phyloP scores from a whole-genome alignment of 2,329 filamentous ascomycete genomes.

The Beauveria sp. region DNA sequence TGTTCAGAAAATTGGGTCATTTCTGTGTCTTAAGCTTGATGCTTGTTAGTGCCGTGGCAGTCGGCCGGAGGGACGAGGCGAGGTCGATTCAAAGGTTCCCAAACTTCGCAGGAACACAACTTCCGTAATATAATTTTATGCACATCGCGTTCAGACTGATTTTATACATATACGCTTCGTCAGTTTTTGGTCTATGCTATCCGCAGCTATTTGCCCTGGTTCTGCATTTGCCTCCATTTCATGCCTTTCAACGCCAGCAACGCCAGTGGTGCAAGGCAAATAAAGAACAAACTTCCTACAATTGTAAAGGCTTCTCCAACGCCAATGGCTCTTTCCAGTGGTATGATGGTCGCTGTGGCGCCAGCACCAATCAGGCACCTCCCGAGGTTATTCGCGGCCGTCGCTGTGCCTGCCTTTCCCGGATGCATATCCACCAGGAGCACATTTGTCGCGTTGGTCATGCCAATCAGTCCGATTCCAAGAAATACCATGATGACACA shows the following conservation, averaged over 20 bases:
- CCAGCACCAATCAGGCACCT: constrained; percentile 48
- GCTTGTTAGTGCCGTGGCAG: background rate
- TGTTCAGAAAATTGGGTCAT: background rate
- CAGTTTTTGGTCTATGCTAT: no score
- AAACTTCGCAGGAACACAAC: background rate
- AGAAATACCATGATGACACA: constrained; percentile 39
- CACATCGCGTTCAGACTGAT: no score
- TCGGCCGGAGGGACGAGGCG: no score
- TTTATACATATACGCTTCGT: no score
- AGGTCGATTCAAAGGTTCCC: background rate
- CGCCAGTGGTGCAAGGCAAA: constrained; percentile 31
- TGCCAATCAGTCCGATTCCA: constrained; percentile 43
- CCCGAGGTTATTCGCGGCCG: constrained; percentile 48
- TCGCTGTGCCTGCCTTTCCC: constrained; percentile 42
- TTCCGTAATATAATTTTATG: no score
- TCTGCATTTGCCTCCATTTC: constrained; percentile 31
- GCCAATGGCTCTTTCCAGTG: constrained; percentile 43
- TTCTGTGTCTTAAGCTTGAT: background rate
- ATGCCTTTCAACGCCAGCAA: constrained; percentile 35
- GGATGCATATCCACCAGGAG: constrained; percentile 51
- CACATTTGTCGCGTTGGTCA: constrained; percentile 44
- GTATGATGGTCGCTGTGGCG: constrained; percentile 42
- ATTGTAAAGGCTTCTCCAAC: constrained; percentile 45
- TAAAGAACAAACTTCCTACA: constrained; percentile 33
- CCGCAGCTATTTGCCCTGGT: constrained; percentile 16